Percentiles rank a stretch among this genome's conserved stretches.
These are phyloP conservation scores for Suillus discolor DNA, from an alignment of 768 basidiomycete genomes.

Conservation along the genomic window DNA sequence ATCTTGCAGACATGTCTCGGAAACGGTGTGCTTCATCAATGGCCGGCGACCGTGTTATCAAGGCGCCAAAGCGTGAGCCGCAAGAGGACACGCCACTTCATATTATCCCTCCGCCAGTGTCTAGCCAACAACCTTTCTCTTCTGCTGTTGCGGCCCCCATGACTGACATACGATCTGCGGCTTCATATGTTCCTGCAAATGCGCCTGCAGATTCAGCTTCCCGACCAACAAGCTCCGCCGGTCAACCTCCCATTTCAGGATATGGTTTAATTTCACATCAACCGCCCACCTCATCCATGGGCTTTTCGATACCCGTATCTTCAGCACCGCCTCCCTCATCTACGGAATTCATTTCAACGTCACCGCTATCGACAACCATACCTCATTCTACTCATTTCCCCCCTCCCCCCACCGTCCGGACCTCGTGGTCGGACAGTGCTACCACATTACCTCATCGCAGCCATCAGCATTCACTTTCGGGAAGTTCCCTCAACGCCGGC, in stretches of 20 bases:
- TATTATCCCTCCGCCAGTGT: slow-evolving; percentile 23
- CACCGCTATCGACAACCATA: slow-evolving; percentile 22
- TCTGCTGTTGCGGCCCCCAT: slow-evolving; percentile 27
- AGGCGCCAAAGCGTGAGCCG: slow-evolving; percentile 52
- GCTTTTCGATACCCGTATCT: slow-evolving; percentile 23
- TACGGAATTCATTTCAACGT: slow-evolving; percentile 26
- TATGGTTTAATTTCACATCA: slow-evolving; percentile 28
- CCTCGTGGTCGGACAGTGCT: slow-evolving; percentile 34
- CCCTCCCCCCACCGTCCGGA: slow-evolving; percentile 23
- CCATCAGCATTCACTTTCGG: slow-evolving; percentile 35
- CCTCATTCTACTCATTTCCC: slow-evolving; percentile 28
- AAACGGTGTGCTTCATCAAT: slow-evolving; percentile 55
- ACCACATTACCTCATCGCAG: slow-evolving; percentile 28
- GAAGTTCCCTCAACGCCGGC: slow-evolving; percentile 28
- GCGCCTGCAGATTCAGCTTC: slow-evolving; percentile 31
- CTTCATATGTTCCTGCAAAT: slow-evolving; percentile 30
- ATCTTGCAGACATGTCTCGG: slow-evolving; percentile 45
- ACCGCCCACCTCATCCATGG: slow-evolving; percentile 16
- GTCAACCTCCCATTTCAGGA: slow-evolving; percentile 22
- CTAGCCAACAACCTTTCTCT: slow-evolving; percentile 27
- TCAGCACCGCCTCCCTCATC: slow-evolving; percentile 22
- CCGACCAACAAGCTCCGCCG: slow-evolving; percentile 36
- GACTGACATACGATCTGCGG: slow-evolving; percentile 21
- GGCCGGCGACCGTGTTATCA: slow-evolving; percentile 46
- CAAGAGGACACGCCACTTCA: slow-evolving; percentile 41